phyloP scores from a whole-genome alignment of 768 basidiomycete genomes.

The Termitomyces titanicus region DNA sequence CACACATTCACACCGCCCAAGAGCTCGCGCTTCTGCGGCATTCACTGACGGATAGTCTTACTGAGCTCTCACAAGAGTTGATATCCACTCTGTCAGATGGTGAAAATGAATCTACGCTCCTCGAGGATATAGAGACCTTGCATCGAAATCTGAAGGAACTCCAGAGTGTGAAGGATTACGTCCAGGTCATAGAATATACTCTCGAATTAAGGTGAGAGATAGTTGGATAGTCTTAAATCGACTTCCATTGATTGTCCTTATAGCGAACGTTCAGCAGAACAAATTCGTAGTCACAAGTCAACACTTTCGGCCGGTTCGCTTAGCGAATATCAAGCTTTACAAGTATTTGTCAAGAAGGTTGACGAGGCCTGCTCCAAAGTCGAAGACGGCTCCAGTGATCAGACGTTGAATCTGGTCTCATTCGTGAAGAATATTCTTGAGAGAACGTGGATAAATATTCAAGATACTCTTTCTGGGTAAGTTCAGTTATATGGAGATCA shows the following conservation, averaged over 20 bases:
- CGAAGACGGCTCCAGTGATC: conserved; percentile 43
- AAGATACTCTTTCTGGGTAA: conserved; percentile 58
- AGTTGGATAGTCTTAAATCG: background rate
- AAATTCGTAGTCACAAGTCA: conserved; percentile 37
- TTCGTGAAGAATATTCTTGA: conserved; percentile 64
- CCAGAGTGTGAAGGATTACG: conserved; percentile 71
- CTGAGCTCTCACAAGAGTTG: conserved; percentile 61
- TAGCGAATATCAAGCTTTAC: conserved; percentile 56
- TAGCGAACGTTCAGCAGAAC: conserved; percentile 57
- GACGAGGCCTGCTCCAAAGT: conserved; percentile 38
- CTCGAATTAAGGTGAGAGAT: conserved; percentile 64
- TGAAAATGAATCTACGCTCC: conserved; percentile 54
- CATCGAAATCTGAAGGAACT: conserved; percentile 77
- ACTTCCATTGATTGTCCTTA: conserved; percentile 7
- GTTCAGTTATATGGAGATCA: conserved; percentile 19
- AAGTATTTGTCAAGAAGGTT: conserved; percentile 55
- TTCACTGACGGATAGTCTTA: conserved; percentile 73
- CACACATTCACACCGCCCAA: conserved; percentile 60
- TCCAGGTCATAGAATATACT: conserved; percentile 67
- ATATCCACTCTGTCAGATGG: conserved; percentile 50
- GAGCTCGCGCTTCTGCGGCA: conserved; percentile 75
- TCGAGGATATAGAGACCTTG: conserved; percentile 79
- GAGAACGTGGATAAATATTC: conserved; percentile 78
- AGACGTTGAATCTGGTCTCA: conserved; percentile 53
- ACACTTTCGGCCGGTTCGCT: conserved; percentile 44